Evolutionary conservation across 73 alveolate genomes (phyloP), one percentile per base, ranked within the genome.

Genomic region (Paramecium caudatum): DNA sequence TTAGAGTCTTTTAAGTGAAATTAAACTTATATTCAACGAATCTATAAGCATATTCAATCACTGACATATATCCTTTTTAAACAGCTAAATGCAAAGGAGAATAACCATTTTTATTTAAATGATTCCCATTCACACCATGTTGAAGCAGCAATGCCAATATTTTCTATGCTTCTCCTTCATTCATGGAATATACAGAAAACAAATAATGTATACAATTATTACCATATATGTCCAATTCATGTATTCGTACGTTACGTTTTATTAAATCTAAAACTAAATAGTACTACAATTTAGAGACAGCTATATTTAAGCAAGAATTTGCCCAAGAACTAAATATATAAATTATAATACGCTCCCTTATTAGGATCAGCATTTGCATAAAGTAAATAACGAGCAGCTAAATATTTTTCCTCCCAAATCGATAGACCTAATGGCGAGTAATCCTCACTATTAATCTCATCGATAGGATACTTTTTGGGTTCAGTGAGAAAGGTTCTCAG

Each of bases 321-420:
- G 47, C 43, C 88, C 88, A 74, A 15, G 69, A 37, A 16, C 88
- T 68, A 34, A 12, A 8, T 34, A n/a, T 1, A 34, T 55, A 9
- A 34, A 68, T 30, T 32, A 68, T 68, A 33, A 34, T 68, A 68
- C 84, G 84, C 88, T 74, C 88, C 88, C 43, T 41, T 45, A 74
- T 74, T 74, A 13, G 88, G 88, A 45, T 74, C 68, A 0, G 88
- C 88, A 74, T 74, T 74, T 10, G 88, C 88, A 43, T 74, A 74
- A 17, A 74, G 19, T 21, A 74, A 74, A n/a, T 74, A 74, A 39
- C 88, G 17, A 36, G 88, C 62, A 6, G 88, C 88, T 45, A 74
- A 74, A n/a, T 74, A 74, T 21, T 74, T 74, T 47, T 74, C 88
- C 55, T 74, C 88, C 65, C 39, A 74, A 15, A 74, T 74, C 5